These are phyloP conservation scores for Anthoceros angustus DNA, from an alignment of 225 moss, liverwort and hornwort species.

Conservation along the genomic window DNA sequence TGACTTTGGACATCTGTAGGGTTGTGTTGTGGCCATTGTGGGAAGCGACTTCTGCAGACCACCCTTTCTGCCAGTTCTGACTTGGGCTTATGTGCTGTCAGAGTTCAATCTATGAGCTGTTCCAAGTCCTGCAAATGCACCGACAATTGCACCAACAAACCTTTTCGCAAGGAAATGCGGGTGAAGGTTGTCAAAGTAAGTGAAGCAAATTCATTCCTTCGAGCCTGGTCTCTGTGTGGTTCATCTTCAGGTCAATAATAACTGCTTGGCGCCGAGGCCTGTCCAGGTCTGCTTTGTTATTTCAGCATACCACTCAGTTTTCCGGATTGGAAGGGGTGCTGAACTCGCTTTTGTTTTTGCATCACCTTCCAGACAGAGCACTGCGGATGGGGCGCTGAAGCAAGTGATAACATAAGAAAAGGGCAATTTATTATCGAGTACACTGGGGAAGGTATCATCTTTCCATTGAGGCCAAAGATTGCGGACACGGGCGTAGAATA, in stretches of 20 bases:
- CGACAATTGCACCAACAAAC: conserved; percentile 50
- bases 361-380: conserved; percentile 34
- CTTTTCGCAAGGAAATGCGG: conserved; percentile 65
- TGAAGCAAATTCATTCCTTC: background rate
- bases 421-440: conserved; percentile 72
- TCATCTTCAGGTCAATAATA: background rate
- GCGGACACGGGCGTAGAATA: no score
- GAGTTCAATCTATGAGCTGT: conserved; percentile 84
- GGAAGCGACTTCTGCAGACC: no score
- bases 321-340: no score
- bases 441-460: conserved; percentile 60
- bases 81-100: no score
- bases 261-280: no score
- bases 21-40: no score
- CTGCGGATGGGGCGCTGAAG: conserved; percentile 79
- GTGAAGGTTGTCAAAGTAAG: conserved; percentile 57
- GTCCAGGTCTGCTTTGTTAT: no score
- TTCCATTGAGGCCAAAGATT: no score
- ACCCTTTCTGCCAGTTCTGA: no score
- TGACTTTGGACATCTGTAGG: no score
- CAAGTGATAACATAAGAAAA: conserved; percentile 42
- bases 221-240: background rate
- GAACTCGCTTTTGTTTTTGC: no score
- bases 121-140: conserved; percentile 68
- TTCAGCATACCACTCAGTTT: no score